Conservation (phyloP, 139 green algal species). For the Chlorella sp. region DNA sequence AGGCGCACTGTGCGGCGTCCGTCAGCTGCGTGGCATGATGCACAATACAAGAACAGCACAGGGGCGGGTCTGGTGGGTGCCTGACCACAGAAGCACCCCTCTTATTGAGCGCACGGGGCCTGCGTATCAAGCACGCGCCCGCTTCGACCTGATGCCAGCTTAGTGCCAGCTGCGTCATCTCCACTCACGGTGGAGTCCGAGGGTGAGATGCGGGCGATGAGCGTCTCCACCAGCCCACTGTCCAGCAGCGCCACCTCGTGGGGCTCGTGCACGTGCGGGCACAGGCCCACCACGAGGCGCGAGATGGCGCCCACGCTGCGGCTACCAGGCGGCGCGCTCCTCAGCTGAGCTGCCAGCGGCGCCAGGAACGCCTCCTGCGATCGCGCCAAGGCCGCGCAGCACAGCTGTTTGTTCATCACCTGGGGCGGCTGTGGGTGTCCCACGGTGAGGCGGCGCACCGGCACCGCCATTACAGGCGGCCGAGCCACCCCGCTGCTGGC, state of each 20-base stretch:
- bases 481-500: too few species aligned
- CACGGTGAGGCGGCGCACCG: too few species aligned
- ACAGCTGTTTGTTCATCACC: not conserved
- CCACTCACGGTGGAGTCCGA: too few species aligned
- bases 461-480: too few species aligned
- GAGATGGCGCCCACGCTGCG: not conserved
- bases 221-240: not conserved
- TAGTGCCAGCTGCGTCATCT: too few species aligned
- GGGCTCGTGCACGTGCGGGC: not conserved
- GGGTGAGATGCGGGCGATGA: not conserved
- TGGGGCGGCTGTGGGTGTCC: not conserved
- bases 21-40: not conserved
- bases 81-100: too few species aligned
- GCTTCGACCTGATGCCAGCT: too few species aligned
- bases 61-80: too few species aligned
- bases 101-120: too few species aligned
- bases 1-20: not conserved
- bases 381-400: not conserved
- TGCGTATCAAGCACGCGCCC: too few species aligned
- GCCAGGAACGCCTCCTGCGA: not conserved
- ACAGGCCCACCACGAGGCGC: not conserved
- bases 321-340: not conserved
- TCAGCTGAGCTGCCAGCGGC: not conserved
- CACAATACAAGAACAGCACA: too few species aligned
- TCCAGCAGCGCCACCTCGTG: not conserved